A percentile compares a stretch with the other conserved stretches of the same genome.
These are phyloP conservation scores for Colletotrichum sansevieriae DNA, from an alignment of 2,329 filamentous ascomycete species.

Conservation along the genomic window DNA sequence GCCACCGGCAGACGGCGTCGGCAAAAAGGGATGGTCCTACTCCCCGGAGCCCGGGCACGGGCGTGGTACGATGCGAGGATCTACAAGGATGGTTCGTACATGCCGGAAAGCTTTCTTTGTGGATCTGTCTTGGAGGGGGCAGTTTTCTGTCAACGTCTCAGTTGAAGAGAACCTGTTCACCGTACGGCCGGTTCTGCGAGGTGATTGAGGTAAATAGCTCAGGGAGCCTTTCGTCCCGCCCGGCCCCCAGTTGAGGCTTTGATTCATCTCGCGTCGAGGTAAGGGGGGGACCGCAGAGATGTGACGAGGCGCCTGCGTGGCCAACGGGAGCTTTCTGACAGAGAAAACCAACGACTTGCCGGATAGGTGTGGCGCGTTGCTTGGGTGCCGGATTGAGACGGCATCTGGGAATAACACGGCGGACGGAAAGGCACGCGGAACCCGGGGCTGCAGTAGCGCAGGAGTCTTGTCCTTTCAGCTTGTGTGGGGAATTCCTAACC, in stretches of 20 bases:
- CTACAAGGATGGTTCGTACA: conserved; percentile 27
- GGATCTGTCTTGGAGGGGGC: not conserved
- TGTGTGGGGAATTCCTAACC: conserved; percentile 9
- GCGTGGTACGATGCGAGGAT: conserved; percentile 10
- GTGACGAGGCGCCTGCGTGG: not conserved
- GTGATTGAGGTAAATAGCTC: conserved; percentile 1
- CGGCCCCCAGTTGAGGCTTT: conserved; percentile 21
- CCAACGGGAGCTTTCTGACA: conserved; percentile 9
- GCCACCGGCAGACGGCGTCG: conserved; percentile 15
- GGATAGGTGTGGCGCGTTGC: not conserved
- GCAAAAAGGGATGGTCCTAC: conserved; percentile 29
- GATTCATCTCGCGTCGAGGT: conserved; percentile 10
- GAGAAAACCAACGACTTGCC: not conserved
- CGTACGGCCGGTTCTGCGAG: conserved; percentile 7
- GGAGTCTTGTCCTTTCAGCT: conserved; percentile 4
- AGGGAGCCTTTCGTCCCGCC: not conserved
- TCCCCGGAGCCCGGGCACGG: not conserved
- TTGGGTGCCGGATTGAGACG: not conserved
- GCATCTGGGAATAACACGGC: not conserved
- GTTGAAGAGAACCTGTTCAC: not conserved
- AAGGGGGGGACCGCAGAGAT: not conserved
- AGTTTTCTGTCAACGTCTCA: conserved; percentile 23
- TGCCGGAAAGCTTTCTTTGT: conserved; percentile 4
- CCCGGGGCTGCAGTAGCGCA: conserved; percentile 8
- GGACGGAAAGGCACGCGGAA: not conserved